Evolutionary conservation across 2,329 filamentous ascomycete genomes (phyloP), one percentile per base, ranked within the genome.

Genomic region (Colletotrichum paranaense): DNA sequence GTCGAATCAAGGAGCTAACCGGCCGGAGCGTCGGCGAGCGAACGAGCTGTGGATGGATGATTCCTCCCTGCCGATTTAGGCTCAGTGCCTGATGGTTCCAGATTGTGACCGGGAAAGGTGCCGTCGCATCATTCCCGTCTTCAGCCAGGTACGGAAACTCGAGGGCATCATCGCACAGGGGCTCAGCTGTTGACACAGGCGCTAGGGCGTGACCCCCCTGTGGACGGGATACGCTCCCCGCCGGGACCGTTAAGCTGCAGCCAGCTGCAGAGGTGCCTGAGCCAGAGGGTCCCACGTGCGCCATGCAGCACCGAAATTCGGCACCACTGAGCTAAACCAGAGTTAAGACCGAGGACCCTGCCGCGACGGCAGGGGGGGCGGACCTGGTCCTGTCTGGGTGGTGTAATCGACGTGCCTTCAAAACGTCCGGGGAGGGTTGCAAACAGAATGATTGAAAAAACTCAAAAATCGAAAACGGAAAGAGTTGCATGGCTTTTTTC

Each of bases 221-320:
- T 65, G 35, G 35, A 24, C 67, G 60, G 70, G 32, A 62, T 65
- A 46, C 35, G 67, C 67, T 70, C 56, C 71, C 67, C 67, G 67
- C 60, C 49, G 22, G 62, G 30, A 46, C 26, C 52, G 32, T 55
- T 57, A 62, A 53, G 38, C 68, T 68, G 68, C 72, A 68, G 62
- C 72, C 58, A 55, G 68, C 72, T 72, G 68, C 68, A 74, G 42
- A 72, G 72, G 32, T 72, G 68, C 62, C 62, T 74, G 57, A 72
- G 71, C 68, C 62, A 67, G 63, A 68, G 30, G 16, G 53, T 67
- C 62, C 72, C 72, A 74, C 72, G 68, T 74, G 72, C 57, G 67
- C 63, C 63, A 59, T 74, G 72, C 72, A 74, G 68, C 72, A 32
- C 62, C 68, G 59, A 72, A 72, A 59, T 74, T 74, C 70, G 57